Percentiles rank a stretch among this genome's conserved stretches.
phyloP scores from a whole-genome alignment of 2,329 filamentous ascomycete species.

The Neocatenulostroma microsporum region DNA sequence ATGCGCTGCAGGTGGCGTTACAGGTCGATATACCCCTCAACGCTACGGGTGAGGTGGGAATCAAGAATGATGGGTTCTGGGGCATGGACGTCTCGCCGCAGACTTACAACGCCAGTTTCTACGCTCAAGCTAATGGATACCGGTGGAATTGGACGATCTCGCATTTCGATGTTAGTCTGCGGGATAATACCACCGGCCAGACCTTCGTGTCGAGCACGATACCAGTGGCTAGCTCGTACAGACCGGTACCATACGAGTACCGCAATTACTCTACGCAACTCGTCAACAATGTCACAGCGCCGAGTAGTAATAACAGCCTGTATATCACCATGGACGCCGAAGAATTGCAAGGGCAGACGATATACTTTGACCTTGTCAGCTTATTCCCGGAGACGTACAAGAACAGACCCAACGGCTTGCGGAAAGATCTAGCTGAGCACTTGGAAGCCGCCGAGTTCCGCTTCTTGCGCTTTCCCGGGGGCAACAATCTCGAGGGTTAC shows the following conservation, averaged over 20 bases:
- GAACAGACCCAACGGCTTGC: slow-evolving; percentile 4
- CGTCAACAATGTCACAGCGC: slow-evolving; percentile 5
- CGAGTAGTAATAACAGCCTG: background rate
- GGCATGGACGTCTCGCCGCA: slow-evolving; percentile 44
- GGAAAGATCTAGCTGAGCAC: slow-evolving; percentile 4
- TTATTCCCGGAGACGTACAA: slow-evolving; percentile 6
- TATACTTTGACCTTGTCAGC: slow-evolving; percentile 6
- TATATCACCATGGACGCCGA: slow-evolving; percentile 3
- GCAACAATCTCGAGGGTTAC: slow-evolving; percentile 8
- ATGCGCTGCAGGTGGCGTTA: slow-evolving; percentile 20
- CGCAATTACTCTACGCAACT: background rate
- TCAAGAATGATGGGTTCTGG: slow-evolving; percentile 42
- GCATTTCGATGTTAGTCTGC: slow-evolving; percentile 1
- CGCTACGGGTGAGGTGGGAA: slow-evolving; percentile 36
- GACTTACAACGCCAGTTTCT: slow-evolving; percentile 46
- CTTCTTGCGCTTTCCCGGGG: slow-evolving; percentile 7
- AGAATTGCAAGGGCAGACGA: slow-evolving; percentile 3
- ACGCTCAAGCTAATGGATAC: slow-evolving; percentile 32
- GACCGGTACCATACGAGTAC: background rate
- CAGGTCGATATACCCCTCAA: slow-evolving; percentile 12
- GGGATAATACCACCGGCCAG: slow-evolving; percentile 2
- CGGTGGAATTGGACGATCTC: slow-evolving; percentile 14
- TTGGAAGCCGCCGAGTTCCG: background rate
- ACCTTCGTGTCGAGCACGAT: background rate
- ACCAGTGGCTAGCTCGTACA: background rate